A percentile compares a stretch with the other conserved stretches of the same genome.
phyloP scores from a whole-genome alignment of 208 protist genomes.

The Novymonas esmeraldas region DNA sequence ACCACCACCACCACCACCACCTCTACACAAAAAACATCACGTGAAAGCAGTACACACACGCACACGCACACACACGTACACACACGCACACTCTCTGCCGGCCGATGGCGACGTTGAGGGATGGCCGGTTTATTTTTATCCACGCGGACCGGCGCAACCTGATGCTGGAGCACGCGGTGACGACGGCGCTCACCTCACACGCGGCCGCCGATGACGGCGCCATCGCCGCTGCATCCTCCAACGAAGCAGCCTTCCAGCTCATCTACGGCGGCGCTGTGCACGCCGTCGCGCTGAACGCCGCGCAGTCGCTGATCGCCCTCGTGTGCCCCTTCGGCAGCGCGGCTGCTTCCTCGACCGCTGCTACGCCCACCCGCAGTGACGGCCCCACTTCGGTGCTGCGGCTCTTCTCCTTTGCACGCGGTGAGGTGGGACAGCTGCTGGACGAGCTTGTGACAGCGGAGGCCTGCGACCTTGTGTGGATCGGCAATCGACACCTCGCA shows the following conservation, averaged over 20 bases:
- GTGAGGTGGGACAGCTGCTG: conserved; percentile 54
- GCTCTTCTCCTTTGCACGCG: conserved; percentile 24
- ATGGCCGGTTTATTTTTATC: conserved; percentile 20
- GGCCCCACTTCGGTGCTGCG: conserved; percentile 15
- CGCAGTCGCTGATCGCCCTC: conserved; percentile 34
- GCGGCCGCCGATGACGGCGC: too few species aligned
- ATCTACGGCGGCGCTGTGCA: conserved; percentile 45
- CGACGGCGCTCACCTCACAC: neutral
- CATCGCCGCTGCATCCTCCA: neutral
- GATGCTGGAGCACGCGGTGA: conserved; percentile 3
- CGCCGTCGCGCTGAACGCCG: conserved; percentile 33
- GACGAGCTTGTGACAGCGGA: conserved; percentile 42
- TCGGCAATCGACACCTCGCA: conserved; percentile 29
- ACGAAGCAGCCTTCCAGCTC: conserved; percentile 21
- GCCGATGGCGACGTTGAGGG: conserved; percentile 12
- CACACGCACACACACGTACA: neutral
- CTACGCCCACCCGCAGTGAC: neutral
- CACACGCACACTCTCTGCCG: neutral
- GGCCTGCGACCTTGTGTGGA: conserved; percentile 53
- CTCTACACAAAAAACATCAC: neutral
- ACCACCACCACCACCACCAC: too few species aligned
- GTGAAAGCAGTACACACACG: neutral
- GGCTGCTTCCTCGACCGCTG: conserved; percentile 4
- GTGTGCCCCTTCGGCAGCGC: conserved; percentile 24
- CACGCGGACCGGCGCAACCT: conserved; percentile 8